phyloP scores from a whole-genome alignment of 345 rosid genomes.

The Stellera chamaejasme region DNA sequence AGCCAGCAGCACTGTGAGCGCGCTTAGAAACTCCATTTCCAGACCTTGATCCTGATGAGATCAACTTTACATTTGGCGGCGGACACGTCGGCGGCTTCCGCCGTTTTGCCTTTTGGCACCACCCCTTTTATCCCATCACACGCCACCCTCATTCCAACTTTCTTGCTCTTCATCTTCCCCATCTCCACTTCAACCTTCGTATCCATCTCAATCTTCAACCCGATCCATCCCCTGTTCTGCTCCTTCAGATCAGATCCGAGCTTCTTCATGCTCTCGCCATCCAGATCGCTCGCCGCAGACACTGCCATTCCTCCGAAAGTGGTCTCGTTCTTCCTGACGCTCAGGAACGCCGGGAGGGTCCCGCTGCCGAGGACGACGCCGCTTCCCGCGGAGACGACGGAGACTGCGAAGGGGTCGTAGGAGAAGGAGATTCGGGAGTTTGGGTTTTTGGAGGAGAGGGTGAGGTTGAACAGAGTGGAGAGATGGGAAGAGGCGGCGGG shows the following conservation, averaged over 20 bases:
- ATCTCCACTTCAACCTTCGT: conserved; percentile 49
- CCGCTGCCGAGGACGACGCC: conserved; percentile 53
- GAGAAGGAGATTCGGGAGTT: conserved; percentile 55
- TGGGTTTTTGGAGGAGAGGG: conserved; percentile 56
- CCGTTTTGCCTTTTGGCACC: conserved; percentile 57
- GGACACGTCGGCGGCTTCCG: conserved; percentile 36
- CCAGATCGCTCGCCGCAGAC: conserved; percentile 49
- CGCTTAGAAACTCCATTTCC: conserved; percentile 72
- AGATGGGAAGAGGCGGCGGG: conserved; percentile 51
- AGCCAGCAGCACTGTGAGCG: too few relatives aligned
- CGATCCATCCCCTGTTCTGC: conserved; percentile 17
- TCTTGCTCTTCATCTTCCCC: conserved; percentile 51
- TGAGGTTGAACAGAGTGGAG: conserved; percentile 60
- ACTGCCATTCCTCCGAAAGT: conserved; percentile 36
- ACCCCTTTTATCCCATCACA: conserved; percentile 59
- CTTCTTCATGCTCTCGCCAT: conserved; percentile 39
- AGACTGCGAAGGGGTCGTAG: conserved; percentile 47
- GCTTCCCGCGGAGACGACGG: conserved; percentile 19
- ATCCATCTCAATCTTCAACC: conserved; percentile 42
- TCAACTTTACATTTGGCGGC: conserved; percentile 62
- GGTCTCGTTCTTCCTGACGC: conserved; percentile 48
- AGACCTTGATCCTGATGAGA: conserved; percentile 64
- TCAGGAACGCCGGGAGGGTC: conserved; percentile 42
- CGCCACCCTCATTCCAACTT: conserved; percentile 54
- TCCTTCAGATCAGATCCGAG: conserved; percentile 66